Evolutionary conservation across 2,329 filamentous ascomycete genomes (phyloP), one percentile per base, ranked within the genome.

Genomic region (Fusarium sp.): DNA sequence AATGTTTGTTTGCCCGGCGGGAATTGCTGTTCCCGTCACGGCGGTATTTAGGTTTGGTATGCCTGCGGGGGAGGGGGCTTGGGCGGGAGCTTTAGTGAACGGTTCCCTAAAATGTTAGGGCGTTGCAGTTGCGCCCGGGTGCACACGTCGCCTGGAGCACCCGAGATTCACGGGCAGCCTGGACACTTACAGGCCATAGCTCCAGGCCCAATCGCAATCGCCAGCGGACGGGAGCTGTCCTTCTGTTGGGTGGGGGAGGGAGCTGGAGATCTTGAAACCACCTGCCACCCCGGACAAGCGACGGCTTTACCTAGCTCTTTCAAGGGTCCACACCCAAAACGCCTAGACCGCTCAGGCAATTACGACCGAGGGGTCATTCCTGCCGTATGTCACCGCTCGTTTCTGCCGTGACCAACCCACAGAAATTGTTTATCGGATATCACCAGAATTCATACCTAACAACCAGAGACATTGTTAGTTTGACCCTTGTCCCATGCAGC

Each of bases 311-410:
- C 38, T 60, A 21, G 47, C 12, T 9, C 15, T 47, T 47, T 15
- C 7, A 28, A 51, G 51, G 58, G 52, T 57, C 56, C 24, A 28
- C n/a, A 34, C n/a, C 23, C 19, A 20, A 51, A 52, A 28, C 21
- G 48, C 21, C 17, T 17, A 64, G 63, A 67, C 59, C 65, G 64
- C 65, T 54, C 34, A 20, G 44, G 48, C n/a, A 42, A 49, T 61
- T 68, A 11, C 65, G 45, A 40, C 44, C 42, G 42, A 61, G 54
- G 53, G 46, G 51, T 38, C 51, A 8, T 65, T 76, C 72, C 67
- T 77, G 76, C 76, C 76, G 9, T 2, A 4, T 3, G 20, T 46
- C 60, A 77, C 75, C 76, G 75, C 75, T 62, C 46, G 65, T 67
- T 74, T 74, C 67, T 57, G 57, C 68, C 69, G 30, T 32, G 55